Base-by-base conservation (phyloP, 1,139 yeast genomes). In the Geotrichum cucujoidarum region DNA sequence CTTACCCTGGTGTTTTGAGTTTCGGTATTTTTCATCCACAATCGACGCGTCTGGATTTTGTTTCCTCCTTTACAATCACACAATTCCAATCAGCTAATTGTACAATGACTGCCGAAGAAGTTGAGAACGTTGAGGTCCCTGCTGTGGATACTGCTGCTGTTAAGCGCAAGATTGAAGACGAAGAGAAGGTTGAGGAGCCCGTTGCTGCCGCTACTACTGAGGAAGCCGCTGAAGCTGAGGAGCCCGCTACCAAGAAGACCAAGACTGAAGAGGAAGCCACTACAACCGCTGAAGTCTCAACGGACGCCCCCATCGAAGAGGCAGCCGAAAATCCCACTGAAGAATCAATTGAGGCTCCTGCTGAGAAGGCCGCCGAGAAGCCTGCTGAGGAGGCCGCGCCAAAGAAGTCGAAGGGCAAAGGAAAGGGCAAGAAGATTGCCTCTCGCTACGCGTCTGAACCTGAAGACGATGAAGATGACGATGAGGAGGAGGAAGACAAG, bases 401-500 rank as follows among this genome's bases (percentile, higher is more conserved):
- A 7, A 39, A 39, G 22, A 57, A 57, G 51, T 56, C 53, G 34
- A 53, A 52, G 45, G 57, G 57, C 25, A 61, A 58, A 51, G 50
- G 47, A 16, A 43, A 54, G 39, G 51, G 50, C 46, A 43, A 56
- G 43, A 52, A 59, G 32, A 39, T 39, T 42, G 54, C 60, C 47
- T 53, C 59, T 55, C 55, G 59, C 46, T 64, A 61, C 52, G 65
- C 55, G 21, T 49, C 54, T n/a, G 64, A 57, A 49, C 63, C 67
- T 47, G 67, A 71, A 53, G 69, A 68, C 53, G 68, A 69, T 50
- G 70, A 67, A 40, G 74, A 57, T 16, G 60, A 55, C 17, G 63
- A 60, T n/a, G 61, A 56, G 22, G 66, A 61, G 14, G 66, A 60
- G 5, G 62, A 53, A 30, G 60, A 57, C n/a, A 58, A 56, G 17